Evolutionary conservation across 169 alveolate species (phyloP).

Genomic region (Plasmodium inui): DNA sequence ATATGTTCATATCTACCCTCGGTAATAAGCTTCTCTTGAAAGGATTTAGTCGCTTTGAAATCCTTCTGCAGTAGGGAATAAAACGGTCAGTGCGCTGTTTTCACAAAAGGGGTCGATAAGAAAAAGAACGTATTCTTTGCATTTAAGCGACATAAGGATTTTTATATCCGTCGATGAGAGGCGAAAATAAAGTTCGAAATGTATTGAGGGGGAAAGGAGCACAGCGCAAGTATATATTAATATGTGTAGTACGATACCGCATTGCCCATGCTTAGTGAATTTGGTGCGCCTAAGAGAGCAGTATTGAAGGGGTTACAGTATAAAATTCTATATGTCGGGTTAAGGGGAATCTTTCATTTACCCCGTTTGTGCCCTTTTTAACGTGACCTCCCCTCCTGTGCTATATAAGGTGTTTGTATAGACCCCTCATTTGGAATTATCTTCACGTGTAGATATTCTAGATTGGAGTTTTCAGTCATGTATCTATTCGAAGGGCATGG

Average conservation of each 20-base stretch:
- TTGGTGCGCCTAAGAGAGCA: background rate
- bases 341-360: background rate
- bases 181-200: background rate
- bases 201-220: background rate
- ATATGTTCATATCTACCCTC: background rate
- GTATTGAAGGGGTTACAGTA: background rate
- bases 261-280: background rate
- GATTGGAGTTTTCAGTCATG: background rate
- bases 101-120: background rate
- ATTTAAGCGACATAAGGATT: background rate
- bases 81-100: background rate
- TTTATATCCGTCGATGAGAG: background rate
- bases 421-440: background rate
- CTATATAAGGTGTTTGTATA: background rate
- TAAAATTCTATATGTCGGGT: background rate
- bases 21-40: background rate
- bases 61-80: background rate
- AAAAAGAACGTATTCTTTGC: background rate
- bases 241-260: background rate
- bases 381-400: background rate
- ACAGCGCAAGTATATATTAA: background rate
- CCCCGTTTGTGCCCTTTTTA: background rate
- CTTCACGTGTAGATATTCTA: background rate
- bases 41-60: background rate
- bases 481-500: background rate